Evolutionary conservation across 768 basidiomycete species (phyloP), one percentile per base, ranked within the genome.

Genomic region (Goffeauzyma gilvescens): DNA sequence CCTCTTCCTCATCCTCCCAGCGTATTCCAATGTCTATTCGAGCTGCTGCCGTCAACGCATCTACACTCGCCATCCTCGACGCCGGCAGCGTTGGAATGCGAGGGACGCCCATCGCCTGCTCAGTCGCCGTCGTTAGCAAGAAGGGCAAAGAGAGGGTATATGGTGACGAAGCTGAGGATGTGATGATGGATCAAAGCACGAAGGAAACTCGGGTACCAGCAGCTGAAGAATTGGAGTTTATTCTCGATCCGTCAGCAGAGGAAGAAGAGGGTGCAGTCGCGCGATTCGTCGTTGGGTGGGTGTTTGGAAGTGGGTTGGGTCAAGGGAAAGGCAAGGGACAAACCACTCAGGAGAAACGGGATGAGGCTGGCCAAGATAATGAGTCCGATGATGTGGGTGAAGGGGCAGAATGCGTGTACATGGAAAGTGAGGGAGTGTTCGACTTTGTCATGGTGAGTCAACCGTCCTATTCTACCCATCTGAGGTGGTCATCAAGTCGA

Each of bases 1-100:
- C 48, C 15, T 48, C 50, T 3, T 26, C 47, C n/a, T 41, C 37
- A 14, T 41, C 48, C 5, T 35, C 42, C 26, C 41, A 42, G 3
- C 27, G 32, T 3, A 31, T 45, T 12, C 43, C 48, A 8, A 41
- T 48, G 31, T 48, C 58, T 1, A 42, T 51, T 5, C 38, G 55
- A 32, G 62, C 66, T 1, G 55, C 62, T 1, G 33, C 53, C 3
- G 51, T 68, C 34, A 69, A 67, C 38, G 62, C 66, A 1, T 40
- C 59, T 4, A 55, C 60, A 5, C 40, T 66, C 6, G 54, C 65
- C 0, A 41, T 62, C 5, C 42, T 66, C 7, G 61, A 65, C 36
- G 55, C 57, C 1, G 65, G 59, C 0, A 50, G 49, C 5, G 47
- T 67, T 9, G 53, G 57, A 8, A 48, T 62, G 20, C 44, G 43